Base-by-base conservation (phyloP, 148 eudicot genomes). In the Chenopodium quinoa region DNA sequence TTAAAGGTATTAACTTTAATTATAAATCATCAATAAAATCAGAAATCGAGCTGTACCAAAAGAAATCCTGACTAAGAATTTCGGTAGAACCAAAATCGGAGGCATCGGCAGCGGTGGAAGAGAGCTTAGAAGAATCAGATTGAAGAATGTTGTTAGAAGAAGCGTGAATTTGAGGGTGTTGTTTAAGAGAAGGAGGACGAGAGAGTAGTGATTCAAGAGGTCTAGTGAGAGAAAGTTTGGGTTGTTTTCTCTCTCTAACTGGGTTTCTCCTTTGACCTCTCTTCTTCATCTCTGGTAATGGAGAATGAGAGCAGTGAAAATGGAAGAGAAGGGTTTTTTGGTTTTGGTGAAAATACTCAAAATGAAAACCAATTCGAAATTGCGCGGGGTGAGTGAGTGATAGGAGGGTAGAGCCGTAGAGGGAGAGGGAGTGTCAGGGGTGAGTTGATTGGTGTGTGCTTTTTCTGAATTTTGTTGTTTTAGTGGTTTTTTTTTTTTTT, bases 11-110 rank as follows among this genome's bases (percentile, higher is more conserved):
- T 62, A 75, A 22, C 67, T 82, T 73, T 6, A 79, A 32, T n/a
- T 17, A 2, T 3, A 23, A 81, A 60, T 10, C n/a, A 31, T 11
- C 8, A 40, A 7, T 62, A 5, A 16, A 66, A 1, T 9, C 7
- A 44, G 71, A n/a, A 52, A 73, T n/a, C 10, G 60, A 32, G 16
- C 37, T 32, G 29, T 86, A 95, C 98, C 98, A 95, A 81, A 95
- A 95, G 85, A 95, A 95, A 83, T 95, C 98, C 85, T 95, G 97
- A 73, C 98, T 95, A 79, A 95, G 97, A 56, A 95, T 81, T 88
- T 88, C 91, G 17, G 80, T 56, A 58, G 62, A 48, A 56, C 67
- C 73, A 67, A 68, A 86, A 66, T 67, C 76, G 77, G 75, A 85
- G 62, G 70, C 47, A 63, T 79, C 73, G 4, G 52, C 23, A 3